Percentiles rank a stretch among this genome's conserved stretches.
phyloP scores from a whole-genome alignment of 345 rosid genomes.

The Syzygium jambos region DNA sequence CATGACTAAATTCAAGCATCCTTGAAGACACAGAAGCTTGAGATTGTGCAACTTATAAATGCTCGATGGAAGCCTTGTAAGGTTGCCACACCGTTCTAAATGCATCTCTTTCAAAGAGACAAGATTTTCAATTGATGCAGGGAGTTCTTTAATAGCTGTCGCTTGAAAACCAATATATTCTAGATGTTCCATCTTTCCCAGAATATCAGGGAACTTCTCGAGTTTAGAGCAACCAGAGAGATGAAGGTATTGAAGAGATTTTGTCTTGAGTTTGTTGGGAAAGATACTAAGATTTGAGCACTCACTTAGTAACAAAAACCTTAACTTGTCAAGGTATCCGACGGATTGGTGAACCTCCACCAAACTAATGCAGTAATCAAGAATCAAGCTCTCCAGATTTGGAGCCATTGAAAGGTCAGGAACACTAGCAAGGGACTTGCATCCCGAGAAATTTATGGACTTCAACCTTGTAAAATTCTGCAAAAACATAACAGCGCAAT shows the following conservation, averaged over 20 bases:
- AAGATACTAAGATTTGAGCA: too few species aligned
- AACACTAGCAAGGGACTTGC: too few species aligned
- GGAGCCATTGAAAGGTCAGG: too few species aligned
- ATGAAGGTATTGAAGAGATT: background rate
- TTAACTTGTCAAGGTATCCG: too few species aligned
- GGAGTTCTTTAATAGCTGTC: background rate
- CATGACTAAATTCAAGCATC: background rate
- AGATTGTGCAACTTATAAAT: too few species aligned
- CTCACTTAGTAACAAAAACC: too few species aligned
- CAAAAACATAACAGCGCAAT: too few species aligned
- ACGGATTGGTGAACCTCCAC: too few species aligned
- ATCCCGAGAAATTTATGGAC: too few species aligned
- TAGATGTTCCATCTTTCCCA: background rate
- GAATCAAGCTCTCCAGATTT: too few species aligned
- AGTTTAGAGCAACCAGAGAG: background rate
- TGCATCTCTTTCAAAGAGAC: accelerated
- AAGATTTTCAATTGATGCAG: background rate
- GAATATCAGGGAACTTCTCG: background rate
- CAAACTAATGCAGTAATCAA: too few species aligned
- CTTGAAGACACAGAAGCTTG: accelerated
- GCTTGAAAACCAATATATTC: accelerated
- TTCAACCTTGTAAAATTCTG: too few species aligned
- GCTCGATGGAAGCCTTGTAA: background rate
- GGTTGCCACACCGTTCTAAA: background rate
- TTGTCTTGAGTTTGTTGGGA: background rate